Evolutionary conservation across 2,329 filamentous ascomycete species (phyloP), one percentile per base, ranked within the genome.

Genomic region (Xylaria sp.): DNA sequence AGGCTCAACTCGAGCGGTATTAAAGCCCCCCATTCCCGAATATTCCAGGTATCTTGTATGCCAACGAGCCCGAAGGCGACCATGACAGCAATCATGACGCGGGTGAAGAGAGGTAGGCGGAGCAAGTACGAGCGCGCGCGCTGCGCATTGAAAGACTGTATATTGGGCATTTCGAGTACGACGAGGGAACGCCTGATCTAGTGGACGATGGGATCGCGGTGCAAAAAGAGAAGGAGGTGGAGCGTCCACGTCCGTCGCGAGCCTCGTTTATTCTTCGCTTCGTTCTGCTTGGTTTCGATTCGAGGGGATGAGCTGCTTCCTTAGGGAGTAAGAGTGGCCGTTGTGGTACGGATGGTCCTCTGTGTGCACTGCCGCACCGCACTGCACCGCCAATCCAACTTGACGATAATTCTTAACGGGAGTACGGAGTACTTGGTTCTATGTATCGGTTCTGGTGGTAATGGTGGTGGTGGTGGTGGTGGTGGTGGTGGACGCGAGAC

Each of bases 21-120:
- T 76, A 98, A 82, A 37, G 91, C 86, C 3, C 92, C 93, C 92
- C 92, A 97, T 82, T 91, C 84, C 76, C 87, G 84, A 63, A 97
- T 79, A 78, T 92, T 87, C 89, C 91, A 94, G 9, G 90, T 82
- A 18, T 88, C 85, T 75, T 92, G 91, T 47, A 94, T 79, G 53
- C 90, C 86, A 6, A 91, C 83, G 42, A 93, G 75, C 89, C 91
- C 97, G 70, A 93, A 86, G 13, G 84, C 82, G 37, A 92, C 76
- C 66, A 97, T 92, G 53, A 90, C 81, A 3, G 90, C 76, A 23
- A 94, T 79, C 16, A 94, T 86, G 21, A 87, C 80, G 60, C 94
- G 89, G 29, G 96, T 98, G 78, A 96, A 94, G 1, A 98, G 85
- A 42, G 96, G 95, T n/a, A 98, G 85, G 58, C 94, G 91, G 69